Percentiles rank a stretch among this genome's conserved stretches.
These are phyloP conservation scores for Cyphellophora europaea DNA, from an alignment of 2,329 filamentous ascomycete genomes.

Conservation along the genomic window DNA sequence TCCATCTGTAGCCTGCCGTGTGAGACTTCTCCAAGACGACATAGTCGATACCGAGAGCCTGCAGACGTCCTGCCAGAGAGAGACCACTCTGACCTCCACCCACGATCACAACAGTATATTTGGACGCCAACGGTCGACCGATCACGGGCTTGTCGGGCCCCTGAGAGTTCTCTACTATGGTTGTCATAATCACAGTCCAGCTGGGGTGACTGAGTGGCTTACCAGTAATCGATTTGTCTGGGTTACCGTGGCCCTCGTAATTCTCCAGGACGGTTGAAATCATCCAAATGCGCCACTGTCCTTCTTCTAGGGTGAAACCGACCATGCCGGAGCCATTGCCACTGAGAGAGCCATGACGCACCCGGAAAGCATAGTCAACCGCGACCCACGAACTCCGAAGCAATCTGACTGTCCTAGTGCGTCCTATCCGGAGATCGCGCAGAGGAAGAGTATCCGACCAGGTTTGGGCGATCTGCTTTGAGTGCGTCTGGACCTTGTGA, in stretches of 20 bases:
- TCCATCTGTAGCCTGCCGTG: constrained; percentile 37
- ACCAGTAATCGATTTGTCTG: no score
- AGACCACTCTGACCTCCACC: constrained; percentile 38
- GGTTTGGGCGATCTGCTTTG: background rate
- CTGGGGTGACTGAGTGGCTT: no score
- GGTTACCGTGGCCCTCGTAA: constrained; percentile 14
- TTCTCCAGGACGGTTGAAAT: constrained; percentile 19
- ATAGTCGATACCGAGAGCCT: constrained; percentile 32
- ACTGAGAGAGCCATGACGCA: constrained; percentile 5
- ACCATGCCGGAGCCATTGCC: constrained; percentile 15
- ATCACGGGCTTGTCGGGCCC: no score
- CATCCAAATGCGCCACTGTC: constrained; percentile 22
- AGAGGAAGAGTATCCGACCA: background rate
- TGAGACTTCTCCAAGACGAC: constrained; percentile 36
- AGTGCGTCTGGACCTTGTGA: background rate
- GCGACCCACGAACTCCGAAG: constrained; percentile 7
- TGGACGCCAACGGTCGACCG: constrained; percentile 17
- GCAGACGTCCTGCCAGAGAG: constrained; percentile 32
- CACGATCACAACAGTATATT: constrained; percentile 24
- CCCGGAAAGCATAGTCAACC: constrained; percentile 6
- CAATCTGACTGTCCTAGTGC: background rate
- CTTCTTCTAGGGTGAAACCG: constrained; percentile 11
- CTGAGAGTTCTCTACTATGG: no score
- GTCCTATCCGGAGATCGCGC: background rate
- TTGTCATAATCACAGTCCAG: no score